Evolutionary conservation across 1,139 yeast species (phyloP), one percentile per base, ranked within the genome.

Genomic region (Geotrichum restrictum): DNA sequence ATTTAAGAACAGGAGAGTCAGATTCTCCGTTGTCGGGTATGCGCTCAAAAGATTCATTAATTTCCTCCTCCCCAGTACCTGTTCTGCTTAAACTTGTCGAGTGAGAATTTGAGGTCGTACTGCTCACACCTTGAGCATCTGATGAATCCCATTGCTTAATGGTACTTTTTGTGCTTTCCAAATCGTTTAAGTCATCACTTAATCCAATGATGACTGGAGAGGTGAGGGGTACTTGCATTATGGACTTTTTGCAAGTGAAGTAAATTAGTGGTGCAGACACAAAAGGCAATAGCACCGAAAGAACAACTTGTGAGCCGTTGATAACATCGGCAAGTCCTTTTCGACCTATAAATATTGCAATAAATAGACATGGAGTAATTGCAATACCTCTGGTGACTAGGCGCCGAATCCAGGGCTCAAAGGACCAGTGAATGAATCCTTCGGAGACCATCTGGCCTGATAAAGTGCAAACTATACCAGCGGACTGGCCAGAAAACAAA

Each of bases 231-330:
- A 88, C 96, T 45, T 82, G 74, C 98, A 93, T 93, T 55, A 83
- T 81, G 48, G 78, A 71, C 61, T 81, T 83, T 51, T 80, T 79
- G 57, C 88, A 80, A 0, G 97, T 89, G 69, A 91, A 89, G 68
- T 82, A 85, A 46, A 91, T 81, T 59, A 91, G 72, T 6, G 98
- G 98, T 0, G 96, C 96, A 27, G 91, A 81, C 2, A 89, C 95
- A 57, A 89, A 81, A 1, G 98, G 98, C 54, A 93, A 74, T 52
- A 93, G 77, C 57, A 93, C 69, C 2, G 96, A 85, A 40, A 93
- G 75, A 7, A 88, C 88, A 24, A 93, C 98, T 68, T 93, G 98
- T 56, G 93, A 83, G 10, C 83, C 82, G 64, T 93, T 93, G 31
- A 62, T 52, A 2, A 62, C 64, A 14, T 70, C 68, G n/a, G 80